Evolutionary conservation across 768 basidiomycete genomes (phyloP).

Genomic region (Psilocybe cyanescens): DNA sequence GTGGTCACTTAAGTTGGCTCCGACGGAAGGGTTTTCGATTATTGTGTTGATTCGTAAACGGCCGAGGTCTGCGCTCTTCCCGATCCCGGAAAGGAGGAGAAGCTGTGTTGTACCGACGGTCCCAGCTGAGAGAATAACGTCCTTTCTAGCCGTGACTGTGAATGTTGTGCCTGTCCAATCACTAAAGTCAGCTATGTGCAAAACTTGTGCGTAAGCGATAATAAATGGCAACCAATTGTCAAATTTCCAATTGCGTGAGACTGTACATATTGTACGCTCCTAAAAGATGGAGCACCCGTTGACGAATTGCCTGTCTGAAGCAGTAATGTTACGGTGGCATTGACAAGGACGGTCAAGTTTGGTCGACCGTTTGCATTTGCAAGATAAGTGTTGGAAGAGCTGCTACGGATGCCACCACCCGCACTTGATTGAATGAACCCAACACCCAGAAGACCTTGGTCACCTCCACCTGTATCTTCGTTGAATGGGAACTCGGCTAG

Average conservation of each 20-base stretch:
- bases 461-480: slow-evolving; percentile 36
- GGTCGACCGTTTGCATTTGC: slow-evolving; percentile 28
- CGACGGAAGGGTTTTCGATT: slow-evolving; percentile 23
- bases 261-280: slow-evolving; percentile 22
- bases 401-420: slow-evolving; percentile 36
- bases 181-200: background rate
- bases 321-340: slow-evolving; percentile 33
- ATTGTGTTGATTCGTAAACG: slow-evolving; percentile 15
- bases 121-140: slow-evolving; percentile 28
- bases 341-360: slow-evolving; percentile 40
- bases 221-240: background rate
- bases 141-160: slow-evolving; percentile 20
- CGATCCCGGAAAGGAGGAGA: slow-evolving; percentile 27
- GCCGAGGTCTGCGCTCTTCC: slow-evolving; percentile 15
- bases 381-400: slow-evolving; percentile 41
- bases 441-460: slow-evolving; percentile 31
- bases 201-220: background rate
- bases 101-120: slow-evolving; percentile 25
- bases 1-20: slow-evolving; percentile 27
- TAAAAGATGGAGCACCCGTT: slow-evolving; percentile 22
- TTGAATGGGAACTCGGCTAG: slow-evolving; percentile 38
- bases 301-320: slow-evolving; percentile 20
- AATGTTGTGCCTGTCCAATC: slow-evolving; percentile 4
- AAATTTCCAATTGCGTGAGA: slow-evolving; percentile 1
- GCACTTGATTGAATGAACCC: slow-evolving; percentile 39